Evolutionary conservation across 179 eudicot genomes (phyloP).

Genomic region (Monotropa hypopitys): DNA sequence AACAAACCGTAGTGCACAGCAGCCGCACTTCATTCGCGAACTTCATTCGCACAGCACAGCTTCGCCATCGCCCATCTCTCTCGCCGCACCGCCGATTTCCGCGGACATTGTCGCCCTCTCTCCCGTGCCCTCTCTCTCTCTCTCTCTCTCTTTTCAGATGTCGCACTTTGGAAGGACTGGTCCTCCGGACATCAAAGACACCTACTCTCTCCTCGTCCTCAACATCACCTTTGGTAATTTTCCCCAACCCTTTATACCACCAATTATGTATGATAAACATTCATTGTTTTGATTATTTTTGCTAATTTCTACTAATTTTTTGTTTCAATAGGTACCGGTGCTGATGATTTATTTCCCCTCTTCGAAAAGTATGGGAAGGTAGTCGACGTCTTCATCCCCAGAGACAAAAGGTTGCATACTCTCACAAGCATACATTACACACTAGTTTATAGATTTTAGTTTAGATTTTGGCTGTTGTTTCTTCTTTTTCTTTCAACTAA

Average conservation of each 20-base stretch:
- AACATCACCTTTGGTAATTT: constrained; percentile 80
- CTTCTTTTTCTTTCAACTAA: background rate
- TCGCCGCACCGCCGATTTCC: no score
- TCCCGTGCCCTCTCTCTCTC: constrained; percentile 6
- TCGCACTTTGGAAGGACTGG: constrained; percentile 97
- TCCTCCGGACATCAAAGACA: constrained; percentile 90
- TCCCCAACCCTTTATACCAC: background rate
- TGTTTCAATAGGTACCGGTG: constrained; percentile 51
- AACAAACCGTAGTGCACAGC: no score
- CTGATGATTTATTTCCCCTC: constrained; percentile 83
- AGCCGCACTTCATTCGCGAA: no score
- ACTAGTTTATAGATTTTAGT: background rate
- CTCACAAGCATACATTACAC: background rate
- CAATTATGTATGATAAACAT: background rate
- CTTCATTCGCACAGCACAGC: no score
- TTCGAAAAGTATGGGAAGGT: constrained; percentile 92
- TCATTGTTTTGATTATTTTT: background rate
- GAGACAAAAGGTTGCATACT: constrained; percentile 61
- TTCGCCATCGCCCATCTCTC: no score
- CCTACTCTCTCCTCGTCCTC: constrained; percentile 94
- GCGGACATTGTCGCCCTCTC: constrained; percentile 11
- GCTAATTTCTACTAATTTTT: background rate
- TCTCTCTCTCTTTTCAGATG: constrained; percentile 21
- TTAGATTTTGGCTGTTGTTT: background rate
- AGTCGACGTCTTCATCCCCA: constrained; percentile 91